These are phyloP conservation scores for Solanum commersonii DNA, from an alignment of 257 asterid species.

Conservation along the genomic window DNA sequence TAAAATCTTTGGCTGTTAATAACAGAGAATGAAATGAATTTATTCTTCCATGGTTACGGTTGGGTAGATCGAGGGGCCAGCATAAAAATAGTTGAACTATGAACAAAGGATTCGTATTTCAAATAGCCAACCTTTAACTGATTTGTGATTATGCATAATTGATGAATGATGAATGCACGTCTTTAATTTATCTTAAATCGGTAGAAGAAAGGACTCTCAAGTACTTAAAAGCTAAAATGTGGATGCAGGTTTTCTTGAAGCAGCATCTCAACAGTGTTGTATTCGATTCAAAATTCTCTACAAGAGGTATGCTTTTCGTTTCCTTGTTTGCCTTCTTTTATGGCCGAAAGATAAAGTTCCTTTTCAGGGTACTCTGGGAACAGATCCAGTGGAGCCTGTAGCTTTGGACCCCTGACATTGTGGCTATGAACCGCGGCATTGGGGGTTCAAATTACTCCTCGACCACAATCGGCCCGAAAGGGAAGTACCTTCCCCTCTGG, in stretches of 20 bases:
- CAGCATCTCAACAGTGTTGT: conserved; percentile 63
- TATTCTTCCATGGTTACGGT: background rate
- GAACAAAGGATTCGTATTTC: background rate
- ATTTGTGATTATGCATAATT: background rate
- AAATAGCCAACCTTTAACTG: background rate
- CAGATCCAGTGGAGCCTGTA: background rate
- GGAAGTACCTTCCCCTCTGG: background rate
- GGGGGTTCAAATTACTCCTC: background rate
- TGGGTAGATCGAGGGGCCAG: background rate
- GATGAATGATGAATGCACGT: background rate
- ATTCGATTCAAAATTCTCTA: conserved; percentile 54
- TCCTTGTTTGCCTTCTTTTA: background rate
- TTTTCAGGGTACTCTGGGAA: background rate
- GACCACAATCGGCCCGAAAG: background rate
- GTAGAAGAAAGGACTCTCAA: background rate
- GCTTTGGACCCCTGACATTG: background rate
- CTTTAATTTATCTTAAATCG: background rate
- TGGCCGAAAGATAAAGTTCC: background rate
- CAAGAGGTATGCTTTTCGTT: conserved; percentile 28
- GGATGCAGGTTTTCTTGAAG: conserved; percentile 85
- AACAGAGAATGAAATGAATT: background rate
- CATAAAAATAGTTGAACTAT: background rate
- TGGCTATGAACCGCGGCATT: background rate
- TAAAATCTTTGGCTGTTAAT: background rate
- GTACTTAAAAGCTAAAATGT: background rate